Conservation (phyloP, 768 basidiomycete genomes). For the Russula sp. region DNA sequence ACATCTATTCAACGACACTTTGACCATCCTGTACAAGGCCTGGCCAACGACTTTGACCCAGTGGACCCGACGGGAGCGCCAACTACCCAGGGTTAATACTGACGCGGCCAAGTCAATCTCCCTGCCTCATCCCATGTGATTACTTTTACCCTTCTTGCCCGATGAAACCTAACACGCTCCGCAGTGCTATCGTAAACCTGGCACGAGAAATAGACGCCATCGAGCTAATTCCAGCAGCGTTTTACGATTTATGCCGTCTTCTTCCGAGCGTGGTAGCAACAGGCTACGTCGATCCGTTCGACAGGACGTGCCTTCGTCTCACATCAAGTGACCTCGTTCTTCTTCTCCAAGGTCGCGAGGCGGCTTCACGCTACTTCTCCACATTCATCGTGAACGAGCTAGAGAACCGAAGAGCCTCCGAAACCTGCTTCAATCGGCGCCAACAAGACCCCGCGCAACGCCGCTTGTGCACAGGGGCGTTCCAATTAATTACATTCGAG, state of each 20-base stretch:
- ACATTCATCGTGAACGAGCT: slow-evolving; percentile 74
- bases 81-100: slow-evolving; percentile 48
- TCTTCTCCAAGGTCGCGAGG: slow-evolving; percentile 67
- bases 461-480: slow-evolving; percentile 26
- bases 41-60: slow-evolving; percentile 63
- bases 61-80: slow-evolving; percentile 70
- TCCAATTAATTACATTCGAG: slow-evolving; percentile 28
- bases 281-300: slow-evolving; percentile 45
- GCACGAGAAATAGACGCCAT: slow-evolving; percentile 54
- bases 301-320: slow-evolving; percentile 41
- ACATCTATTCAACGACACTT: slow-evolving; percentile 54
- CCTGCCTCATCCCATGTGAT: slow-evolving; percentile 70
- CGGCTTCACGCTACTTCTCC: slow-evolving; percentile 68
- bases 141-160: slow-evolving; percentile 8
- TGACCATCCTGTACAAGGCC: slow-evolving; percentile 48
- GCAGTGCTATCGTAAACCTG: slow-evolving; percentile 63
- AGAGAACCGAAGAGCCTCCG: slow-evolving; percentile 57
- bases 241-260: slow-evolving; percentile 75
- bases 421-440: slow-evolving; percentile 29
- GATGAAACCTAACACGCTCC: neutral
- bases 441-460: slow-evolving; percentile 15
- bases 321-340: slow-evolving; percentile 55
- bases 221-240: slow-evolving; percentile 68
- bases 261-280: slow-evolving; percentile 58
- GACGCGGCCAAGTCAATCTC: slow-evolving; percentile 53